Evolutionary conservation across 73 alveolate species (phyloP).

Genomic region (Paramecium caudatum): DNA sequence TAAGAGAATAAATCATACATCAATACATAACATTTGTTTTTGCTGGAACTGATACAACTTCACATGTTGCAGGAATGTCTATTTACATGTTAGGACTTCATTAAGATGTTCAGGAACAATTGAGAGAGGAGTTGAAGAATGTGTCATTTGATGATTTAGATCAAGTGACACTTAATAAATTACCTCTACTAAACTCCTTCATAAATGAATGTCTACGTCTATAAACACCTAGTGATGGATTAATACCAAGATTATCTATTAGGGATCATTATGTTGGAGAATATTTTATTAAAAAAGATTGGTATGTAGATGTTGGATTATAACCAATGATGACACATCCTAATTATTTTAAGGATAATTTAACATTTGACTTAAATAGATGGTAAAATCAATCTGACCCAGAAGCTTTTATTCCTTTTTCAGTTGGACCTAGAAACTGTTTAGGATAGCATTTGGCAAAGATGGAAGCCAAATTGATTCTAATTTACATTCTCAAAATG

Average conservation of each 20-base stretch:
- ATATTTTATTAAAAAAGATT: background rate
- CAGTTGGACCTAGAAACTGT: slow-evolving; percentile 68
- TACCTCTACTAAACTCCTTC: slow-evolving; percentile 39
- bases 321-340: slow-evolving; percentile 65
- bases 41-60: slow-evolving; percentile 77
- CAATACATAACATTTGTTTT: slow-evolving; percentile 65
- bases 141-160: background rate
- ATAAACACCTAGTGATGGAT: slow-evolving; percentile 36
- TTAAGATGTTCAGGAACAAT: background rate
- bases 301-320: slow-evolving; percentile 28
- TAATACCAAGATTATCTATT: slow-evolving; percentile 1
- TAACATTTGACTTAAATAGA: slow-evolving; percentile 19
- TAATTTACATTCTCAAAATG: background rate
- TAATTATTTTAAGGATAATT: slow-evolving; percentile 53
- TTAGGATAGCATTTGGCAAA: slow-evolving; percentile 72
- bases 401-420: slow-evolving; percentile 66
- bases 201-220: slow-evolving; percentile 41
- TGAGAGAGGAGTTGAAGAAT: slow-evolving; percentile 56
- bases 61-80: slow-evolving; percentile 66
- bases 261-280: slow-evolving; percentile 6
- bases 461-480: slow-evolving; percentile 59
- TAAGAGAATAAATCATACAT: slow-evolving; percentile 41
- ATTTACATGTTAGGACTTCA: slow-evolving; percentile 47
- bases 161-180: background rate
- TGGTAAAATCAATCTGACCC: background rate